Evolutionary conservation across 192 early-diverging fungal genomes (phyloP).

Genomic region (Coemansia pectinata): DNA sequence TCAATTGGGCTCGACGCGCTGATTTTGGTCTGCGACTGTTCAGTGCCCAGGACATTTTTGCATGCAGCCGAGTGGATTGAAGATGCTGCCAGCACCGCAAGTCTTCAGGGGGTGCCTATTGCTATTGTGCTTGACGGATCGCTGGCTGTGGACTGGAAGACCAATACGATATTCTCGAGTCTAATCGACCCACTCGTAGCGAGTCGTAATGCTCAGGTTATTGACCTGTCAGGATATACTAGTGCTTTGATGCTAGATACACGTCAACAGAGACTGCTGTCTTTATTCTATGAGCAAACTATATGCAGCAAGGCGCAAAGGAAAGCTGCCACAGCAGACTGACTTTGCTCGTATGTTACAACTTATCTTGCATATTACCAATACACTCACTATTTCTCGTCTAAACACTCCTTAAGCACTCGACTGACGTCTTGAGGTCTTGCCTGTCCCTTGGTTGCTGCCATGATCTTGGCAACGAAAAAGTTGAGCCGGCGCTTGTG

Average conservation of each 20-base stretch:
- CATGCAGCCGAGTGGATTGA: conserved; percentile 48
- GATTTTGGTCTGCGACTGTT: conserved; percentile 43
- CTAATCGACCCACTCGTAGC: conserved; percentile 30
- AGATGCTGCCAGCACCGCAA: conserved; percentile 12
- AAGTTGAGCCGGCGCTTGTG: conserved; percentile 71
- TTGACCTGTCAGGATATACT: conserved; percentile 40
- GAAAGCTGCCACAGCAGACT: background rate
- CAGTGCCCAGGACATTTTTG: conserved; percentile 28
- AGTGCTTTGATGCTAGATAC: conserved; percentile 5
- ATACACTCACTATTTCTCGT: background rate
- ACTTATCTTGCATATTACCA: background rate
- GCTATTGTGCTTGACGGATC: conserved; percentile 46
- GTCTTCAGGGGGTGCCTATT: conserved; percentile 19
- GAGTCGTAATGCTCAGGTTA: conserved; percentile 20
- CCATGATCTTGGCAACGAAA: conserved; percentile 85
- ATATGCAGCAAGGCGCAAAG: conserved; percentile 1
- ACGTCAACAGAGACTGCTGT: conserved; percentile 9
- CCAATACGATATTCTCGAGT: conserved; percentile 7
- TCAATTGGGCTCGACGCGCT: conserved; percentile 37
- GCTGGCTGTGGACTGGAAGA: conserved; percentile 23
- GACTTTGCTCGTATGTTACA: background rate
- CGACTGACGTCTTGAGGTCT: conserved; percentile 71
- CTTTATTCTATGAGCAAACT: conserved; percentile 16
- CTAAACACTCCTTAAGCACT: conserved; percentile 52
- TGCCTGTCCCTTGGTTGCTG: conserved; percentile 73